Conservation (phyloP, 257 asterid genomes). For the Vinca minor region DNA sequence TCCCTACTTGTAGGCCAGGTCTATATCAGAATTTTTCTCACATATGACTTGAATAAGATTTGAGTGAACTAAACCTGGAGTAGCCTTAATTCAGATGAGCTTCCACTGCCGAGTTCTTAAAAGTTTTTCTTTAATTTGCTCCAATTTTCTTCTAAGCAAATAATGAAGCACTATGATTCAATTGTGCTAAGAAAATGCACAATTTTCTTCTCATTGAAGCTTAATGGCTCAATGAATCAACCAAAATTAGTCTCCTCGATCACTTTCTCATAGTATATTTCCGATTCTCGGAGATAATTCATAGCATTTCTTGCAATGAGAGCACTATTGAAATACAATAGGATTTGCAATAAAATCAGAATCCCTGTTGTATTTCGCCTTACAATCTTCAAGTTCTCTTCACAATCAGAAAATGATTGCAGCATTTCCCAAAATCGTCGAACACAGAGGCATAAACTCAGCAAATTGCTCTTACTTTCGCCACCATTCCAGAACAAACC, state of each 20-base stretch:
- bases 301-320: conserved; percentile 2
- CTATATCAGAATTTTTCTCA: no score
- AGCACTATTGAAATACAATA: background rate
- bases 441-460: conserved; percentile 33
- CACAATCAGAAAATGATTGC: background rate
- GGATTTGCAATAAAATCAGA: background rate
- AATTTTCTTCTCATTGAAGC: background rate
- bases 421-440: conserved; percentile 16
- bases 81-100: no score
- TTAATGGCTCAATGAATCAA: background rate
- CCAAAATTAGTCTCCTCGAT: background rate
- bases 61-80: no score
- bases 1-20: no score
- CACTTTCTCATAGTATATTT: background rate
- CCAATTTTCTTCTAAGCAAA: background rate
- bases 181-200: background rate
- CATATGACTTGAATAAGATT: no score
- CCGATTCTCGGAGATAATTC: background rate
- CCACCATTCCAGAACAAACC: conserved; percentile 13
- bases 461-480: conserved; percentile 30
- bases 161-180: background rate
- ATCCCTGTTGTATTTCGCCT: background rate
- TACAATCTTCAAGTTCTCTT: background rate
- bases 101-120: background rate
- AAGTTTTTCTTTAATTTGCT: background rate